Evolutionary conservation across 495 filamentous ascomycete species (phyloP), one percentile per base, ranked within the genome.

Genomic region (Penicillium lagena): DNA sequence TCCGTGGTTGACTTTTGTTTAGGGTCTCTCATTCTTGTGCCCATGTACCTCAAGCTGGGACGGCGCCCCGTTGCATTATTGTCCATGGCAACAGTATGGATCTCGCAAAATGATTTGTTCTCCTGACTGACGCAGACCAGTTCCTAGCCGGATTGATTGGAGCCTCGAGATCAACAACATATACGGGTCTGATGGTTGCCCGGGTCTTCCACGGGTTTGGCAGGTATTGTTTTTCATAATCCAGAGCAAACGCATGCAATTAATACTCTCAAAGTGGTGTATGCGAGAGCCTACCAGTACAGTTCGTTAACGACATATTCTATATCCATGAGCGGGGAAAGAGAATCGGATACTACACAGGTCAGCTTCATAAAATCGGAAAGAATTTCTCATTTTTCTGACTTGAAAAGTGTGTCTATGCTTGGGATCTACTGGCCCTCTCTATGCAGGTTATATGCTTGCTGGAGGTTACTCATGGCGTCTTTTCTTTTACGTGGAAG

Each of bases 231-330:
- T 44, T 9, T 12, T 7, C 7, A n/a, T 12, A 10, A 6, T n/a
- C 14, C n/a, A 2, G 5, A 22, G 1, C 35, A 5, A 22, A 9
- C 36, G 10, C 6, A 2, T 27, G 7, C 12, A 7, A 12, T 13
- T 42, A 7, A 40, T 10, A 22, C 3, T 35, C 4, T 22, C 13
- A 12, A 12, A 76, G 77, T 12, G 73, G 68, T 9, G 76, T 84
- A 15, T 84, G 79, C 56, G 80, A 82, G 45, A 78, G 79, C 13
- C 54, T 82, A 2, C 79, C 79, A 0, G 79, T 84, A 5, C 79
- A 82, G 49, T 52, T 84, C 5, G 79, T 82, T 7, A 84, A 84
- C 47, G 80, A 84, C 47, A 79, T 84, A 43, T 84, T 84, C 59
- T 84, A 76, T 57, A 62, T 82, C 1, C 79, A 82, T 49, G 78